phyloP scores from a whole-genome alignment of 495 filamentous ascomycete species.

The Podospora bellae-mahoneyi region DNA sequence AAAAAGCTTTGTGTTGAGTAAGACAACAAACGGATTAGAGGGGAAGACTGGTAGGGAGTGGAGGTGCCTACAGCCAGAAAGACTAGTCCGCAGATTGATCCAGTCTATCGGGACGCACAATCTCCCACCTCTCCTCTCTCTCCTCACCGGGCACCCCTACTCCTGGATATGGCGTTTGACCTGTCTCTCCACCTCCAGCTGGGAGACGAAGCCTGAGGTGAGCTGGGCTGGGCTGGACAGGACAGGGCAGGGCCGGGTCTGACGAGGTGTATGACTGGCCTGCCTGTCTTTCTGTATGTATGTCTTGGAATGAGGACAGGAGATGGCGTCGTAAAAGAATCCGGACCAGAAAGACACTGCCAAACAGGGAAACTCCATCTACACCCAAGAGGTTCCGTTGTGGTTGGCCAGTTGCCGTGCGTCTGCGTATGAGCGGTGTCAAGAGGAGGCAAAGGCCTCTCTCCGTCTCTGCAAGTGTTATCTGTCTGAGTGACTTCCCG shows the following conservation, averaged over 20 bases:
- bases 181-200: neutral
- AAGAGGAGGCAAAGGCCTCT: constrained; percentile 1
- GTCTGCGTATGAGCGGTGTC: neutral
- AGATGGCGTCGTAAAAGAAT: constrained; percentile 5
- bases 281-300: constrained; percentile 18
- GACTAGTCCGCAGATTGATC: constrained; percentile 1
- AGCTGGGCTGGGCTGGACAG: neutral
- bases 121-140: neutral
- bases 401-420: constrained; percentile 2
- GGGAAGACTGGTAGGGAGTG: constrained; percentile 1
- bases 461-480: neutral
- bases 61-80: constrained; percentile 4
- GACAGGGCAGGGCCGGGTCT: constrained; percentile 1
- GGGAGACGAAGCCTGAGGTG: neutral
- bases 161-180: neutral
- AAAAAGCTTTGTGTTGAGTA: neutral
- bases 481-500: neutral
- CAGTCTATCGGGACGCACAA: constrained; percentile 4
- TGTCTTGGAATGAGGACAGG: constrained; percentile 7
- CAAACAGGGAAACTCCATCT: neutral
- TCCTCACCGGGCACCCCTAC: neutral
- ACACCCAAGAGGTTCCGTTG: neutral
- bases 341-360: neutral
- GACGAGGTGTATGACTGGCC: neutral
- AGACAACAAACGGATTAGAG: constrained; percentile 7